Evolutionary conservation across 768 basidiomycete species (phyloP).

Genomic region (Dacryopinax primogenitus): DNA sequence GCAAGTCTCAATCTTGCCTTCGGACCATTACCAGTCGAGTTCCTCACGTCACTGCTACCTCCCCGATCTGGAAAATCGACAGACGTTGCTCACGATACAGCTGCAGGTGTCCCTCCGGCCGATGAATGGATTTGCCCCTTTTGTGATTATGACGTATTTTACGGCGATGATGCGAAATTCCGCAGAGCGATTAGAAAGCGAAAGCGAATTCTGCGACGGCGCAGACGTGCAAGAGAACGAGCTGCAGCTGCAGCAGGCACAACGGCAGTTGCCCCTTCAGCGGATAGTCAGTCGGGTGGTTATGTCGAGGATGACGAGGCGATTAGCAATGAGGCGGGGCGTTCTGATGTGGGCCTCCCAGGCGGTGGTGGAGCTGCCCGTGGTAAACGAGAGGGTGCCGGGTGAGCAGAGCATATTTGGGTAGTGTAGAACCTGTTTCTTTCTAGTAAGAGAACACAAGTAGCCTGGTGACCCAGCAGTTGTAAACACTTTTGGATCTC

Average conservation of each 20-base stretch:
- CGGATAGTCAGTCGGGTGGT: constrained; percentile 20
- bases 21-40: constrained; percentile 49
- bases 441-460: not conserved
- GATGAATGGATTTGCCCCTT: constrained; percentile 93
- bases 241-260: constrained; percentile 40
- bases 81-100: constrained; percentile 17
- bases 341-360: not conserved
- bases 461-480: not conserved
- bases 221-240: constrained; percentile 59
- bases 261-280: constrained; percentile 15
- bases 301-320: constrained; percentile 9
- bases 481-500: not conserved
- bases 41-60: constrained; percentile 56
- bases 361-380: not conserved
- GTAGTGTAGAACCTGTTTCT: not conserved
- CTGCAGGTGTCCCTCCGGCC: constrained; percentile 28
- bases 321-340: constrained; percentile 8
- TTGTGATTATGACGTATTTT: constrained; percentile 88
- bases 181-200: constrained; percentile 52
- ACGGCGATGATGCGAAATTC: constrained; percentile 62
- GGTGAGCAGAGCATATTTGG: not conserved
- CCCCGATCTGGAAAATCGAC: constrained; percentile 30
- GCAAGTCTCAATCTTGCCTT: constrained; percentile 33
- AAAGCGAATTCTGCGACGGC: constrained; percentile 62
- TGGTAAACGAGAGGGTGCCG: constrained; percentile 3